Base-by-base conservation (phyloP, 23 red algal genomes). In the Gracilariopsis chorda region DNA sequence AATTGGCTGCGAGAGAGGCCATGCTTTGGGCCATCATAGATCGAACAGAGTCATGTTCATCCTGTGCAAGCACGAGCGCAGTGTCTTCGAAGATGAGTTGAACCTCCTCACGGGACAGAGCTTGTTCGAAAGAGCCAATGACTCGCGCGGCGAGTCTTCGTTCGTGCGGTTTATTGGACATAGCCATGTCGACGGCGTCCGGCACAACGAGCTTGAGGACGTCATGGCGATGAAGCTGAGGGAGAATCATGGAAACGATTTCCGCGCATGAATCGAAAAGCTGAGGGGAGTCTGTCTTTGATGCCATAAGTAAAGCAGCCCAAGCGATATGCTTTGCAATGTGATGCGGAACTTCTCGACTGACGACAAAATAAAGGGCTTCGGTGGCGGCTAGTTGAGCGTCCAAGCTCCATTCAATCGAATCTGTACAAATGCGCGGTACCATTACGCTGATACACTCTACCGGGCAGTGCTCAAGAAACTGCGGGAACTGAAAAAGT, bases 181-280 rank as follows among this genome's bases (percentile, higher is more conserved):
- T 28, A 2, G 83, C 82, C 8, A 81, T 80, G 69, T 85, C 80
- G 24, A 48, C 64, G 6, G 67, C 77, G 65, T 80, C 91, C 19
- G 91, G 91, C 29, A 86, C 61, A 46, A 94, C 75, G 40, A 88
- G 71, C 37, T 80, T 14, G 20, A 88, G 51, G 33, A 74, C 91
- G 32, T 94, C 91, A 7, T 88, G 46, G 23, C 43, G 39, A 36
- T 56, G 47, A 47, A 94, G 14, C 40, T 94, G 91, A 13, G 91
- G 83, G 1, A 94, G 71, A 51, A 94, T 69, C 91, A 88, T 94
- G 17, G 80, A 87, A 6, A 94, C 36, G 12, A 94, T 77, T 70
- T 94, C 91, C n/a, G 79, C 91, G 29, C 80, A 94, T 14, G 80
- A 64, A 39, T 94, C 91, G 49, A 94, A 94, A 1, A 94, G 36